Percentiles rank a stretch among this genome's conserved stretches.
These are phyloP conservation scores for Macadamia tetraphylla DNA, from an alignment of 164 flowering plant species.

Conservation along the genomic window DNA sequence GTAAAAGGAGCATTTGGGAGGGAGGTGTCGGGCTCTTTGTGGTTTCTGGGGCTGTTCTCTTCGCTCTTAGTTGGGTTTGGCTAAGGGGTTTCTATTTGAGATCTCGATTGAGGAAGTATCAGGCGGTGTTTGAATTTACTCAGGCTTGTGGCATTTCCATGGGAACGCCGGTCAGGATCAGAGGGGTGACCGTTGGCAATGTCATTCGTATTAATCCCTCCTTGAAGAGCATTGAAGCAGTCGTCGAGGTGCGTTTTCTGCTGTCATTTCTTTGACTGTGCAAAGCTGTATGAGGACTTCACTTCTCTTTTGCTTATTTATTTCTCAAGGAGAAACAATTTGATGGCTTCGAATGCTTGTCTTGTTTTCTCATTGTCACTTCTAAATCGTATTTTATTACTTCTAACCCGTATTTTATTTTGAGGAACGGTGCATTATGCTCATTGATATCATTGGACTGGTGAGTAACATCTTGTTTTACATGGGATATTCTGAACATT, in stretches of 20 bases:
- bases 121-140: conserved; percentile 71
- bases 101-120: conserved; percentile 71
- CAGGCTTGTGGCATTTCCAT: conserved; percentile 81
- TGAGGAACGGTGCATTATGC: neutral
- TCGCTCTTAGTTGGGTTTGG: conserved; percentile 81
- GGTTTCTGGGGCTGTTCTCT: conserved; percentile 65
- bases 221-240: conserved; percentile 75
- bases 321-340: neutral
- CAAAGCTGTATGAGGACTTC: neutral
- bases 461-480: too few relatives aligned
- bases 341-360: too few relatives aligned
- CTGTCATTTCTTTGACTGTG: conserved; percentile 3
- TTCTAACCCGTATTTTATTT: too few relatives aligned
- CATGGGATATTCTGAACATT: too few relatives aligned
- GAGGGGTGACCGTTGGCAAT: conserved; percentile 91
- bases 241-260: conserved; percentile 63
- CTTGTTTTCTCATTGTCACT: too few relatives aligned
- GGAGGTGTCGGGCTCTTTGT: conserved; percentile 94
- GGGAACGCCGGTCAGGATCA: conserved; percentile 90
- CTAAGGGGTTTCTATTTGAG: conserved; percentile 67
- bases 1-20: conserved; percentile 88
- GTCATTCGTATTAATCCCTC: conserved; percentile 82
- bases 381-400: too few relatives aligned
- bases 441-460: neutral
- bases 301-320: neutral